Evolutionary conservation across 2,329 filamentous ascomycete species (phyloP).

Genomic region (Epichloe scottii): DNA sequence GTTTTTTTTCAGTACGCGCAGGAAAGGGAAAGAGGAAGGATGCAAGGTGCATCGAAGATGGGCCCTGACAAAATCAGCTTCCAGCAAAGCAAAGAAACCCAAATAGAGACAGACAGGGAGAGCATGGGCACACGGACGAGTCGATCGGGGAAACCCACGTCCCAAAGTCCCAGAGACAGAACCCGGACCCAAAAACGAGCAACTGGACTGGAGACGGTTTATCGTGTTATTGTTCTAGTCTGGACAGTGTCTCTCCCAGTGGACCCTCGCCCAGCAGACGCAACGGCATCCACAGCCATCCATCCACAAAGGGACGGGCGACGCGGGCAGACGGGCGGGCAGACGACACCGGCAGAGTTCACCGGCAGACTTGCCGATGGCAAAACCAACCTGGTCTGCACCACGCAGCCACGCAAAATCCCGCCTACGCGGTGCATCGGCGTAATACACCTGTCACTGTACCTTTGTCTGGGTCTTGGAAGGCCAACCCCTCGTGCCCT

Average conservation of each 20-base stretch:
- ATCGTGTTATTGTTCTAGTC: constrained; percentile 1
- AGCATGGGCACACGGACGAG: neutral
- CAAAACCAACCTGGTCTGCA: neutral
- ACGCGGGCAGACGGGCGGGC: neutral
- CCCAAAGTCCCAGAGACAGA: neutral
- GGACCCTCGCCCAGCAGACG: neutral
- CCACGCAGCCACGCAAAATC: no score
- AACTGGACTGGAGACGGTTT: constrained; percentile 1
- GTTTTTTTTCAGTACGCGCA: neutral
- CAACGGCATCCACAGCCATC: neutral
- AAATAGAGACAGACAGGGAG: neutral
- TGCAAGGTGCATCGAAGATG: no score
- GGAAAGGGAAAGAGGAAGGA: neutral
- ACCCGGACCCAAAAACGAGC: neutral
- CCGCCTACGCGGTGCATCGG: neutral
- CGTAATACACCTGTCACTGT: no score
- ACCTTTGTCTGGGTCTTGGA: no score
- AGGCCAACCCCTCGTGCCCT: no score
- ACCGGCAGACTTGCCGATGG: no score
- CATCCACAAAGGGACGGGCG: neutral
- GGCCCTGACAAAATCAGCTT: no score
- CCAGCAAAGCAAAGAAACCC: neutral
- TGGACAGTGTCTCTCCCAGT: neutral
- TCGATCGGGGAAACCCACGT: neutral
- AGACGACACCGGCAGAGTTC: constrained; percentile 5